Evolutionary conservation across 2,329 filamentous ascomycete species (phyloP), one percentile per base, ranked within the genome.

Genomic region (Arthrobotrys iridis): DNA sequence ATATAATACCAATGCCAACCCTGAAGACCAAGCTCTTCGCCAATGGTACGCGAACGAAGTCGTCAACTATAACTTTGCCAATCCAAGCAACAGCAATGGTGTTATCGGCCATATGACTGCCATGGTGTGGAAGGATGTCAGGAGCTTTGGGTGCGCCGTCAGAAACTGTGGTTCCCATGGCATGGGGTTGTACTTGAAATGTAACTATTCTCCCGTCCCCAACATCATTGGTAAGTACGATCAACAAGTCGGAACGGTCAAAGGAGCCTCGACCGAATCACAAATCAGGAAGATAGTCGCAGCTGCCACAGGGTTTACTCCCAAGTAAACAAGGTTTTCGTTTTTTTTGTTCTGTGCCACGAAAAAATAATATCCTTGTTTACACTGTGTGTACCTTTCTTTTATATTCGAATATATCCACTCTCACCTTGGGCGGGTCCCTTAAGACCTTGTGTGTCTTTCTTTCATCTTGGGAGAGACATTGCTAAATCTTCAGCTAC

Each of bases 11-110:
- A 75, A 75, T 28, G 71, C 63, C 30, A 63, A 50, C 4, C 63
- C 63, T 3, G 71, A 75, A 37, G 63, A 68, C 41, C 71, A 75
- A 20, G 63, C 57, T 4, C 35, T 75, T 6, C 71, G 71, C 28
- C 71, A 75, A 24, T 75, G 71, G 71, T 75, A 75, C 26, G 71
- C 71, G 2, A 75, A 75, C 40, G 71, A 75, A 28, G 71, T 75
- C 26, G 71, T 75, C 20, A 75, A 75, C 37, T 75, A 68, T 13
- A 64, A 75, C 30, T 75, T 75, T 20, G 18, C 43, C 24, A 52
- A 75, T 24, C 63, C 63, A 3, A 57, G 18, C 28, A 26, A 46
- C 13, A 66, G 46, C 33, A 52, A 35, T n/a, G 62, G 55, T 18
- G 63, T 62, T 33, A 75, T 62, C 5, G 71, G 71, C 22, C 71